Evolutionary conservation across 371 early-diverging fungal species (phyloP), one percentile per base, ranked within the genome.

Genomic region (Mucor ambiguus): DNA sequence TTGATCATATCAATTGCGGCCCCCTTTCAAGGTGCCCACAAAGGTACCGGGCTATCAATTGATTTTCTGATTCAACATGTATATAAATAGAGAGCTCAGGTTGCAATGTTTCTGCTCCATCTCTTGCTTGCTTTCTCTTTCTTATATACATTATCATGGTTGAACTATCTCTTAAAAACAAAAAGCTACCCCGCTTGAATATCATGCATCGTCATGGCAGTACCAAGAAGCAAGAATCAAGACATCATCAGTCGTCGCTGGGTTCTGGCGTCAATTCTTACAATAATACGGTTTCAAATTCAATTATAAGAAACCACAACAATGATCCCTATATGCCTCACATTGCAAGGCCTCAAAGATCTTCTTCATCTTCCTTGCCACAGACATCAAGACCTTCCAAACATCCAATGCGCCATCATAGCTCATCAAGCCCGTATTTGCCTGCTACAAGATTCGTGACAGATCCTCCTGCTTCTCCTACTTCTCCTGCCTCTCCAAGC

Each of bases 261-360:
- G 49, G 49, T 6, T 49, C 61, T 10, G 49, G 35, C 14, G 32
- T 38, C 12, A 56, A 32, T 26, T 41, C 43, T 38, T 43, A 48
- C 57, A 58, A 24, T 10, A 58, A 57, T 29, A 33, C 58, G 3
- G 52, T 52, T 24, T 52, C 52, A 12, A 54, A 28, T 24, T 35
- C 64, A 33, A 57, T 56, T 14, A 12, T 35, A 3, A 52, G 55
- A 58, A 12, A 58, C 28, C 28, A 52, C 16, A 52, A 6, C 32
- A 48, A 58, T 37, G 64, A 64, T 28, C 58, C 48, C 12, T 48
- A 64, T 32, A 56, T 56, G 63, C 63, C 63, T 55, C 55, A 63
- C 38, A 62, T 62, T 9, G n/a, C 22, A 30, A n/a, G 54, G 6
- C 41, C 24, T 16, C 52, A 52, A 16, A 26, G 28, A 26, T 24